These are phyloP conservation scores for Globisporangium perplexum DNA, from an alignment of 352 stramenopile genomes.

Conservation along the genomic window DNA sequence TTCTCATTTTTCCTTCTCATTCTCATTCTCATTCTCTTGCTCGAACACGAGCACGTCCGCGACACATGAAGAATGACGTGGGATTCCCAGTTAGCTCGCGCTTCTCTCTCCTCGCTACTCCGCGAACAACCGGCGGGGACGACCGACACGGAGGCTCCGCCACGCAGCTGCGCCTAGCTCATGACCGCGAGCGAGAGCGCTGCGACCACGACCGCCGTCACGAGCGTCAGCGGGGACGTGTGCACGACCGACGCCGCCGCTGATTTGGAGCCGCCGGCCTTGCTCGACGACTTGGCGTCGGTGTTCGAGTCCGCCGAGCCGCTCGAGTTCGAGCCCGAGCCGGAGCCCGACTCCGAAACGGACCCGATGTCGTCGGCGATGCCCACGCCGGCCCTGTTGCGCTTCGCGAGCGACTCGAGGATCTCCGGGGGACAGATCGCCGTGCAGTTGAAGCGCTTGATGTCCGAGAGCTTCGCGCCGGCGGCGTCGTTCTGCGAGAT, in stretches of 20 bases:
- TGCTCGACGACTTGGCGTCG: slow-evolving; percentile 5
- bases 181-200: slow-evolving; percentile 5
- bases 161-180: slow-evolving; percentile 1
- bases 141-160: too few relatives aligned
- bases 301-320: slow-evolving; percentile 7
- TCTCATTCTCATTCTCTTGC: too few relatives aligned
- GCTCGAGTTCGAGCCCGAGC: slow-evolving; percentile 18
- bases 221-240: neutral
- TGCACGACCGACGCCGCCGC: slow-evolving; percentile 10
- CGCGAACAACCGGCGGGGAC: too few relatives aligned
- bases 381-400: slow-evolving; percentile 43
- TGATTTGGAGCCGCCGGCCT: slow-evolving; percentile 6
- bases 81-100: too few relatives aligned
- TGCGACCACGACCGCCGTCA: neutral
- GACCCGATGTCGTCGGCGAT: slow-evolving; percentile 53
- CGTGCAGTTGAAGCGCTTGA: slow-evolving; percentile 72
- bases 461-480: slow-evolving; percentile 38
- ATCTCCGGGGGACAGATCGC: slow-evolving; percentile 65
- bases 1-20: too few relatives aligned
- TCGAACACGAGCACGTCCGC: too few relatives aligned
- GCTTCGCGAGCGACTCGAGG: slow-evolving; percentile 50
- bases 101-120: too few relatives aligned
- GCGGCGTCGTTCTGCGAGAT: slow-evolving; percentile 65
- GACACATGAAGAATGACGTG: too few relatives aligned
- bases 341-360: slow-evolving; percentile 16